Conservation (phyloP, 257 asterid genomes). For the Cordia subcordata region DNA sequence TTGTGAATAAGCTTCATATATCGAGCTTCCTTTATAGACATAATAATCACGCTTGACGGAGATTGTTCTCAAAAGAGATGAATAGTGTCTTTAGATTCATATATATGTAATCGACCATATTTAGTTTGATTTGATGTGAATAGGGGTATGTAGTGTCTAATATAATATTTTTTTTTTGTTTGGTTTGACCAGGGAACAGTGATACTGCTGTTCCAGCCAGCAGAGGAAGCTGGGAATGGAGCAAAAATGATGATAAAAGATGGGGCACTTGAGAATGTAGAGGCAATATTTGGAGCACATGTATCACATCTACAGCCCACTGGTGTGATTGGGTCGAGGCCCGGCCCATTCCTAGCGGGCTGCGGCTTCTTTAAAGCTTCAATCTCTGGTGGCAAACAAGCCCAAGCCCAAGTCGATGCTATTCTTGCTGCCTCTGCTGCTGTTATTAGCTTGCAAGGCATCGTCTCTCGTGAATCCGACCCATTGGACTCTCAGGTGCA, state of each 20-base stretch:
- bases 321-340: slow-evolving; percentile 39
- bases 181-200: slow-evolving; percentile 47
- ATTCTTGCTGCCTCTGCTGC: slow-evolving; percentile 47
- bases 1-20: no score
- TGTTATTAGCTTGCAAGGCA: slow-evolving; percentile 46
- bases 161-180: no score
- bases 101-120: no score
- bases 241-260: slow-evolving; percentile 44
- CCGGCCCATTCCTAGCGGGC: slow-evolving; percentile 49
- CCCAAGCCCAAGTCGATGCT: slow-evolving; percentile 32
- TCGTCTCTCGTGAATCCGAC: slow-evolving; percentile 49
- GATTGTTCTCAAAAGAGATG: no score
- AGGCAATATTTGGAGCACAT: slow-evolving; percentile 45
- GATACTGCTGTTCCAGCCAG: slow-evolving; percentile 55
- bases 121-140: no score
- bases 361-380: slow-evolving; percentile 47
- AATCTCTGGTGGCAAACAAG: slow-evolving; percentile 33
- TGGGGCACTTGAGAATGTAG: slow-evolving; percentile 38
- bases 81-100: no score
- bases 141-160: no score
- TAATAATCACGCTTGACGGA: no score
- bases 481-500: slow-evolving; percentile 63
- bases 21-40: no score
- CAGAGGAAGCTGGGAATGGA: slow-evolving; percentile 48
- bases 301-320: slow-evolving; percentile 17